These are phyloP conservation scores for Otatea glauca DNA, from an alignment of 176 grass and related monocot species.

Conservation along the genomic window DNA sequence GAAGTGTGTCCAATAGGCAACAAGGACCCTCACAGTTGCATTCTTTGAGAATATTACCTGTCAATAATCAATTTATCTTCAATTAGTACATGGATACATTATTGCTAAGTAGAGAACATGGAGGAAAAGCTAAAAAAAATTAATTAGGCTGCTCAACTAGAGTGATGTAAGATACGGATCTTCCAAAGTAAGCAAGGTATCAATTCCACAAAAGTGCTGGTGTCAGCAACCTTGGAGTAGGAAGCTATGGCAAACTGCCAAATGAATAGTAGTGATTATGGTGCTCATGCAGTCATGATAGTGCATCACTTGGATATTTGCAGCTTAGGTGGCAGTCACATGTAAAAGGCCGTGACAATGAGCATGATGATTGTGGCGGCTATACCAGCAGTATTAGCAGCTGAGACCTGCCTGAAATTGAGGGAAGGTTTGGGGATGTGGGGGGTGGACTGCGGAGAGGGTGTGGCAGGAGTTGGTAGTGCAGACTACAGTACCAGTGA, in stretches of 20 bases:
- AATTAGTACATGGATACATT: background rate
- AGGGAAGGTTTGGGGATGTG: background rate
- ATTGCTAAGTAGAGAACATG: background rate
- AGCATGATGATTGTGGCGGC: background rate
- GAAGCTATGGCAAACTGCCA: background rate
- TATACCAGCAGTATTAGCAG: background rate
- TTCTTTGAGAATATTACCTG: constrained; percentile 81
- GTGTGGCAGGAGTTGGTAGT: background rate
- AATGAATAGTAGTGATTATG: background rate
- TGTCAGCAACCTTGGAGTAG: background rate
- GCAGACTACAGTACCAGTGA: background rate
- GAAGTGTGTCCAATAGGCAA: constrained; percentile 82
- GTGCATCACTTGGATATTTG: background rate
- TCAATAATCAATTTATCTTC: constrained; percentile 19
- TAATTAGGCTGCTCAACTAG: background rate
- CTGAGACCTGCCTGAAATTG: background rate
- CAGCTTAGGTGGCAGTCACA: background rate
- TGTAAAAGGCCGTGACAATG: background rate
- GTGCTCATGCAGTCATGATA: background rate
- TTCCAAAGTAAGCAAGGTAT: constrained; percentile 3
- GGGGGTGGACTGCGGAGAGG: background rate
- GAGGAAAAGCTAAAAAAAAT: background rate
- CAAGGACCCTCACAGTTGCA: constrained; percentile 72
- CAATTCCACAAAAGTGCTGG: background rate
- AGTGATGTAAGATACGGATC: background rate